Percentiles rank a stretch among this genome's conserved stretches.
Evolutionary conservation across 192 early-diverging fungal genomes (phyloP).

Genomic region (Rhizophagus prolifer): DNA sequence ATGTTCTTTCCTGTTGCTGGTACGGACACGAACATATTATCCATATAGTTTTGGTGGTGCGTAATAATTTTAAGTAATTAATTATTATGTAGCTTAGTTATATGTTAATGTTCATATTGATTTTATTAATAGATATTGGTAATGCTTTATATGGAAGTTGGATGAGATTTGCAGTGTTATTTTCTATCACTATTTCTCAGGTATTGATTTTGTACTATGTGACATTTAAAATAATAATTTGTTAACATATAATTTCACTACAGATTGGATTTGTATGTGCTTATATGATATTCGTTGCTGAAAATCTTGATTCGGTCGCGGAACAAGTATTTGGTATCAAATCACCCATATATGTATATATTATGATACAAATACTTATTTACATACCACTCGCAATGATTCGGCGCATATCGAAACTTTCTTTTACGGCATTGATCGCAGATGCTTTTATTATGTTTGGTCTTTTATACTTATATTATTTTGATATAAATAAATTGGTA

Average conservation of each 20-base stretch:
- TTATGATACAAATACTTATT: constrained; percentile 49
- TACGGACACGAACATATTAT: constrained; percentile 63
- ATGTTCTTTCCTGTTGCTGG: constrained; percentile 69
- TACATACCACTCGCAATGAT: constrained; percentile 63
- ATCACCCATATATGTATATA: constrained; percentile 36
- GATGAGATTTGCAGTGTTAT: constrained; percentile 67
- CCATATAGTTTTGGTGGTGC: constrained; percentile 75
- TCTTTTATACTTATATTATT: constrained; percentile 80
- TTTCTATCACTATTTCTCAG: constrained; percentile 74
- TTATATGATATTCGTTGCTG: constrained; percentile 65
- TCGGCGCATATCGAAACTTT: constrained; percentile 87
- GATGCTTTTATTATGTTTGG: constrained; percentile 92
- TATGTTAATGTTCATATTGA: not conserved
- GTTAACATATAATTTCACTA: not conserved
- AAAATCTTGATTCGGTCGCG: constrained; percentile 49
- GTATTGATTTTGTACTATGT: constrained; percentile 28
- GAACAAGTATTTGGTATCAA: constrained; percentile 30
- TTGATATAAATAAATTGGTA: constrained; percentile 69
- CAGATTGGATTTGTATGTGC: constrained; percentile 63
- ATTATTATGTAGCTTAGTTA: not conserved
- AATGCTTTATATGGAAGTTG: constrained; percentile 63
- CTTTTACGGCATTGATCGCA: constrained; percentile 81
- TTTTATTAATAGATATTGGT: constrained; percentile 42
- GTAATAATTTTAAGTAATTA: constrained; percentile 4
- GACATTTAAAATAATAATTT: not conserved